Conservation (phyloP, 768 basidiomycete genomes). For the Termitomyces sp. region DNA sequence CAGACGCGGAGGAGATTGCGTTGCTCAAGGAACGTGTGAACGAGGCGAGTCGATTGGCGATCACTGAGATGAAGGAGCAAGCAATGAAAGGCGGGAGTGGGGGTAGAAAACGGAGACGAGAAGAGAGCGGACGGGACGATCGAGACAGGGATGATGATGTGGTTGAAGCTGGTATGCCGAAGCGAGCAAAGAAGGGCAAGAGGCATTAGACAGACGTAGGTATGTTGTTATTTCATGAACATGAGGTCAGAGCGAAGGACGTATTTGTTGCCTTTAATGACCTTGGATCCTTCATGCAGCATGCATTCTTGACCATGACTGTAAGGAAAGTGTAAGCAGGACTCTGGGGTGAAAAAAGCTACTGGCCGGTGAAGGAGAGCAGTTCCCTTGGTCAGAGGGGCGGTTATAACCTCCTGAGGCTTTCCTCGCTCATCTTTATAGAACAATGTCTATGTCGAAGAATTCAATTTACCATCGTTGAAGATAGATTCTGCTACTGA, state of each 20-base stretch:
- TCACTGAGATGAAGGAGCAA: slow-evolving; percentile 79
- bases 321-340: slow-evolving; percentile 43
- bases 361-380: slow-evolving; percentile 63
- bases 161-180: slow-evolving; percentile 87
- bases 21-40: slow-evolving; percentile 85
- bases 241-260: slow-evolving; percentile 71
- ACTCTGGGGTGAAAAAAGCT: not conserved
- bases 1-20: slow-evolving; percentile 85
- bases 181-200: slow-evolving; percentile 43
- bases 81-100: slow-evolving; percentile 39
- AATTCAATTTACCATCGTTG: not conserved
- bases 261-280: slow-evolving; percentile 64
- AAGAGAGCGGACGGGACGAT: slow-evolving; percentile 58
- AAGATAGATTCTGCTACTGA: slow-evolving; percentile 19
- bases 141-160: slow-evolving; percentile 91
- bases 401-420: slow-evolving; percentile 43
- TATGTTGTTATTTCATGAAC: slow-evolving; percentile 36
- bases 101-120: slow-evolving; percentile 41
- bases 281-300: slow-evolving; percentile 68
- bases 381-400: slow-evolving; percentile 57
- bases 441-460: slow-evolving; percentile 55
- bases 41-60: slow-evolving; percentile 78
- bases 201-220: slow-evolving; percentile 38
- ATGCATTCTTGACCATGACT: slow-evolving; percentile 74
- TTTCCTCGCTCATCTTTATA: slow-evolving; percentile 56